A percentile compares a stretch with the other conserved stretches of the same genome.
Evolutionary conservation across 257 asterid species (phyloP).

Genomic region (Sherardia arvensis): DNA sequence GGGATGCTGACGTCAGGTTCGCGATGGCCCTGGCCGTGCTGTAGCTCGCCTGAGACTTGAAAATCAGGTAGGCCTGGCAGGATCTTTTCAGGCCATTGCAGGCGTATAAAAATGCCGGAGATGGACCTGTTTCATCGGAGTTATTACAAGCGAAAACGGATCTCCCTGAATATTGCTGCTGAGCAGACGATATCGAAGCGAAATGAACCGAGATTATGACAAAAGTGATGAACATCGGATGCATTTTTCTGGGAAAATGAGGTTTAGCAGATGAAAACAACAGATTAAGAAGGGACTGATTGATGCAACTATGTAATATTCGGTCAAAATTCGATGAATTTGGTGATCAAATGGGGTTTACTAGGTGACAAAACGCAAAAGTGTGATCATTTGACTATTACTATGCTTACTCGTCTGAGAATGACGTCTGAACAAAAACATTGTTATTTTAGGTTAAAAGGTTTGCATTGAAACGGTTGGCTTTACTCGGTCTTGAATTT

Average conservation of each 20-base stretch:
- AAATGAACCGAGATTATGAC: constrained; percentile 12
- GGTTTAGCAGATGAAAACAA: neutral
- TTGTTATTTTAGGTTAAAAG: neutral
- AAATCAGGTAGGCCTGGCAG: constrained; percentile 42
- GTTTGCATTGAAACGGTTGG: neutral
- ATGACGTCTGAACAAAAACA: neutral
- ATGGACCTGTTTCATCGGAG: constrained; percentile 27
- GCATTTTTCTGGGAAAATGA: neutral
- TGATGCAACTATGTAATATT: too few relatives aligned
- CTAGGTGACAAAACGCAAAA: neutral
- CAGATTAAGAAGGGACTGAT: neutral
- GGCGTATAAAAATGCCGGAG: constrained; percentile 40
- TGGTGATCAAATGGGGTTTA: neutral
- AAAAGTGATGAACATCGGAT: constrained; percentile 13
- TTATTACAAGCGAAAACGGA: constrained; percentile 23
- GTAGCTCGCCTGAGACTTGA: constrained; percentile 31
- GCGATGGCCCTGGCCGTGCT: constrained; percentile 40
- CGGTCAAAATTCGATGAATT: neutral
- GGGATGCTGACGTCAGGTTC: constrained; percentile 37
- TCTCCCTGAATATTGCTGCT: constrained; percentile 41
- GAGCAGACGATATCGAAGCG: constrained; percentile 21
- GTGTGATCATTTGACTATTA: neutral
- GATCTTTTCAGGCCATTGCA: constrained; percentile 30
- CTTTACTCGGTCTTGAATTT: neutral
- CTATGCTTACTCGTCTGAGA: neutral